Base-by-base conservation (phyloP, 306 rosid genomes). In the Dryas alaskensis region DNA sequence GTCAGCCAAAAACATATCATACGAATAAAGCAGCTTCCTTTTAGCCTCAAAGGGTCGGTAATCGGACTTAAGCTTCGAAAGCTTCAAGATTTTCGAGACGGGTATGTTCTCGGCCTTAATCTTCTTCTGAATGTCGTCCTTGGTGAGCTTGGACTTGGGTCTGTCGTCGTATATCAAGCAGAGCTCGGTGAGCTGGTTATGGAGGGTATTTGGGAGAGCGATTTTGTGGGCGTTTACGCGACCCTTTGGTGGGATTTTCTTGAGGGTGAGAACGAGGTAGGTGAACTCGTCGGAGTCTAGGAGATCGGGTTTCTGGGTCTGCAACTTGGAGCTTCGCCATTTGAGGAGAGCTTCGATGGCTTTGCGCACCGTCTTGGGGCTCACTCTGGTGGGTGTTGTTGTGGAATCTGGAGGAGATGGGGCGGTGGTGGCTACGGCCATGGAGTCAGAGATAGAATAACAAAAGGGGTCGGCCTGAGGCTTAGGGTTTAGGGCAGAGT, bases 101-200 rank as follows among this genome's bases (percentile, higher is more conserved):
- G 96, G 87, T 3, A 93, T 76, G 0, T 80, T 70, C 1, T 93
- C 97, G 4, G 88, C 72, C 7, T 84, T 76, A 67, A 90, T 81
- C 81, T 86, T 90, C 42, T 81, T 50, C 54, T 65, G 60, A 27
- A 86, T 87, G 2, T 70, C 81, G 2, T 84, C 83, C 69, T 92
- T 90, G 19, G 84, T 79, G 68, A 85, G 82, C 13, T 74, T 71
- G 12, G 82, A 81, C 37, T 84, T 87, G 80, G 86, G 73, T 16
- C 92, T 51, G 72, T 94, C 97, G 58, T 94, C 98, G 79, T 88
- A 69, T 74, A 94, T 81, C 60, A 94, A 86, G 70, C 95, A 94
- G 59, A 83, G 73, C 73, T 89, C 89, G 7, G 98, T 81, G 37
- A 70, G 72, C 0, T 50, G 50, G 0, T 91, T 82, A 37, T 71